Evolutionary conservation across 2,329 filamentous ascomycete genomes (phyloP).

Genomic region (Talaromyces marneffei): DNA sequence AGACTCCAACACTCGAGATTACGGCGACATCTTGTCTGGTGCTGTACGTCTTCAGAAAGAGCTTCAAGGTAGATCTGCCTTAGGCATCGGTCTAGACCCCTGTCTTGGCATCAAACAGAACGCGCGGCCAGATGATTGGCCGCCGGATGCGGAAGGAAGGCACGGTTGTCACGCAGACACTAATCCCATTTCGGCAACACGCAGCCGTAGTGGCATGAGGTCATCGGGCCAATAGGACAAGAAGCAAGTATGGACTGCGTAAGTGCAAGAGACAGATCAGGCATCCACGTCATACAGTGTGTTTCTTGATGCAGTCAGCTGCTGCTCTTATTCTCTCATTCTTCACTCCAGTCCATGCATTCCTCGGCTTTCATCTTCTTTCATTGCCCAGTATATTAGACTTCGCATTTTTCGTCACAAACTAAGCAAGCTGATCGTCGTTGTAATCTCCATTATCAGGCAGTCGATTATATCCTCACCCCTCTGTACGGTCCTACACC

Average conservation of each 20-base stretch:
- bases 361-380: not conserved
- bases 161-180: not conserved
- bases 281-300: constrained; percentile 11
- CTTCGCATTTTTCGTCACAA: not conserved
- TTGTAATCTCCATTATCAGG: constrained; percentile 41
- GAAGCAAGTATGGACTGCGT: constrained; percentile 29
- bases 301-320: constrained; percentile 13
- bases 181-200: not conserved
- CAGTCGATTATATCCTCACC: constrained; percentile 61
- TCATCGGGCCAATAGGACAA: constrained; percentile 1
- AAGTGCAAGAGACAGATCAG: constrained; percentile 44
- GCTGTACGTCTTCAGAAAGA: not conserved
- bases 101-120: constrained; percentile 3
- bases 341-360: not conserved
- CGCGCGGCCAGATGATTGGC: not conserved
- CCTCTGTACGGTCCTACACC: constrained; percentile 64
- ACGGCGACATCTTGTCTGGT: not conserved
- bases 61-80: not conserved
- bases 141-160: constrained; percentile 12
- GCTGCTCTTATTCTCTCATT: not conserved
- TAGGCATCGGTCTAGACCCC: constrained; percentile 11
- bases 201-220: constrained; percentile 1
- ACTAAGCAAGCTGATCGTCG: not conserved
- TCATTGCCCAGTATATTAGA: not conserved
- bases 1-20: not conserved